These are phyloP conservation scores for Dictyostelium intermedium DNA, from an alignment of 78 protist genomes.

Conservation along the genomic window DNA sequence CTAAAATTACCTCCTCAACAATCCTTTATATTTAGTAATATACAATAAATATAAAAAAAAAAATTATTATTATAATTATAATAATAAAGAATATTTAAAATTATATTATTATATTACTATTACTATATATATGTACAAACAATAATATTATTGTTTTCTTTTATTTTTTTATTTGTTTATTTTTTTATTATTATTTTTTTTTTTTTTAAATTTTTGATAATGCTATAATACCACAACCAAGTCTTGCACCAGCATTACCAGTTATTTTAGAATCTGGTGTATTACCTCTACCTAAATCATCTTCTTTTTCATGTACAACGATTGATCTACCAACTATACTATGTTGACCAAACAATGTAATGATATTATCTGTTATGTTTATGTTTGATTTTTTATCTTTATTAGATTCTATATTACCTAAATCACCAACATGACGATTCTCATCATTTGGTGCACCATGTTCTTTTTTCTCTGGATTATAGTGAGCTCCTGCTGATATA, in stretches of 20 bases:
- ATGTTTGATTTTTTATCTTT: conserved; percentile 28
- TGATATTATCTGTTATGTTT: conserved; percentile 35
- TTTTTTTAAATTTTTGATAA: conserved; percentile 23
- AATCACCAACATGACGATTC: conserved; percentile 78
- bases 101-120: no score
- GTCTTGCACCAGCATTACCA: conserved; percentile 90
- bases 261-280: conserved; percentile 82
- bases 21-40: background rate
- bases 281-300: conserved; percentile 88
- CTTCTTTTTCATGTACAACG: conserved; percentile 50
- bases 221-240: conserved; percentile 85
- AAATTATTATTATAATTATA: no score
- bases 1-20: background rate
- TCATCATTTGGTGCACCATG: conserved; percentile 80
- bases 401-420: conserved; percentile 75
- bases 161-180: background rate
- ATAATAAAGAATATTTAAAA: no score
- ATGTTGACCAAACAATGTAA: conserved; percentile 49
- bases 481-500: conserved; percentile 53
- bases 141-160: background rate
- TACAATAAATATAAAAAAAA: background rate
- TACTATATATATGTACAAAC: no score
- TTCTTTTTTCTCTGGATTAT: conserved; percentile 69
- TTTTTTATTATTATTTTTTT: background rate
- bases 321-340: conserved; percentile 82